Evolutionary conservation across 176 grass and related monocot genomes (phyloP).

Genomic region (Tillandsia leiboldiana): DNA sequence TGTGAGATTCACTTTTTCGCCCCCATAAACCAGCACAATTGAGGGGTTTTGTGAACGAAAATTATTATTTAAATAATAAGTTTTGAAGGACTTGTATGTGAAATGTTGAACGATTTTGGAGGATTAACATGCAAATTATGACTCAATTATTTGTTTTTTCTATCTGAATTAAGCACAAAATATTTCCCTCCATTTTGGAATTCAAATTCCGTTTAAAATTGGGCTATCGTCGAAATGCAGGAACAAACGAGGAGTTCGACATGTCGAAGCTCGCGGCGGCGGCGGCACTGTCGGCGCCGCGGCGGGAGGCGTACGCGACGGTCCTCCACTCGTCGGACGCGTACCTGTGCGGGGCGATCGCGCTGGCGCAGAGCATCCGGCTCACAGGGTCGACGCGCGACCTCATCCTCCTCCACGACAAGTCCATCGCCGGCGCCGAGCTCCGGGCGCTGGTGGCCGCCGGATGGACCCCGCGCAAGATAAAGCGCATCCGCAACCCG

Average conservation of each 20-base stretch:
- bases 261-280: constrained; percentile 2
- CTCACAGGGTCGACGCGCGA: constrained; percentile 53
- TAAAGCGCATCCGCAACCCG: constrained; percentile 82
- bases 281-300: background rate
- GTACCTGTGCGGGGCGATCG: constrained; percentile 89
- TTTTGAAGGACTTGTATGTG: too few species aligned
- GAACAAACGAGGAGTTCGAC: constrained; percentile 9
- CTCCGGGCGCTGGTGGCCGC: constrained; percentile 49
- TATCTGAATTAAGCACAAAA: background rate
- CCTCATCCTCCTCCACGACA: constrained; percentile 81
- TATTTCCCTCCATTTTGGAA: background rate
- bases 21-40: too few species aligned
- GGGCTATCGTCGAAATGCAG: background rate
- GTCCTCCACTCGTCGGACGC: constrained; percentile 90
- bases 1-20: too few species aligned
- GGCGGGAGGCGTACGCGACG: constrained; percentile 76
- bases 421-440: constrained; percentile 33
- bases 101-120: too few species aligned
- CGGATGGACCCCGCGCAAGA: constrained; percentile 48
- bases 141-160: too few species aligned
- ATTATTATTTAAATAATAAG: too few species aligned
- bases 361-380: constrained; percentile 74
- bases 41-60: too few species aligned
- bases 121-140: too few species aligned
- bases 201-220: background rate